Evolutionary conservation across 148 eudicot genomes (phyloP), one percentile per base, ranked within the genome.

Genomic region (Fagopyrum tataricum): DNA sequence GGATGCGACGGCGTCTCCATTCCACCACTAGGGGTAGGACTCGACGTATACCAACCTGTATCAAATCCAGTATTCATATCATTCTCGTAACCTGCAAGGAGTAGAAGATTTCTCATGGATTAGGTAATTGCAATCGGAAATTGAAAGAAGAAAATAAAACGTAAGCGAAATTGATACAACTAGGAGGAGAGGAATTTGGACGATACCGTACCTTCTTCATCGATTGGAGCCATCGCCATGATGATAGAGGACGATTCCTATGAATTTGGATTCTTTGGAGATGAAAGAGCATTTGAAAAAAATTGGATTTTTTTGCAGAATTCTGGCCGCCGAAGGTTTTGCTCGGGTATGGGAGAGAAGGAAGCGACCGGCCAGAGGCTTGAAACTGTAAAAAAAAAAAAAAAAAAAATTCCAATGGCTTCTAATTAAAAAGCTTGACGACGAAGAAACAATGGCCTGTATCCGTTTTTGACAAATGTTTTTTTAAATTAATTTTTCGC

Each of bases 201-300:
- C 1, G 9, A 39, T 14, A 14, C 6, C 18, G 44, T 37, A 64
- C 69, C 69, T 64, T 64, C 72, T 70, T 70, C 72, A 4, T 70
- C 31, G 52, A 70, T 70, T 10, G 52, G 72, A n/a, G 48, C 51
- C 72, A 70, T 70, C 31, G 72, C 52, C 72, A 70, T 70, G 72
- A 43, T 7, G 15, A 44, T 7, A 43, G 52, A 46, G 14, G 18
- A 69, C 18, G 17, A 2, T 26, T 20, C 18, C 51, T 4, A 70
- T 4, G 51, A 70, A 70, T 70, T 10, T 31, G 4, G 69, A 64
- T 31, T 39, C 7, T 37, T 11, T 9, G 52, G 72, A 67, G 10
- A 37, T 67, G 17, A 26, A 11, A 14, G 51, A 43, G 51, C 51
- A 64, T 64, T 31, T n/a, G n/a, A 15, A 64, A 37, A 15, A 46